A percentile compares a stretch with the other conserved stretches of the same genome.
phyloP scores from a whole-genome alignment of 257 asterid genomes.

The Jacaranda copaia region DNA sequence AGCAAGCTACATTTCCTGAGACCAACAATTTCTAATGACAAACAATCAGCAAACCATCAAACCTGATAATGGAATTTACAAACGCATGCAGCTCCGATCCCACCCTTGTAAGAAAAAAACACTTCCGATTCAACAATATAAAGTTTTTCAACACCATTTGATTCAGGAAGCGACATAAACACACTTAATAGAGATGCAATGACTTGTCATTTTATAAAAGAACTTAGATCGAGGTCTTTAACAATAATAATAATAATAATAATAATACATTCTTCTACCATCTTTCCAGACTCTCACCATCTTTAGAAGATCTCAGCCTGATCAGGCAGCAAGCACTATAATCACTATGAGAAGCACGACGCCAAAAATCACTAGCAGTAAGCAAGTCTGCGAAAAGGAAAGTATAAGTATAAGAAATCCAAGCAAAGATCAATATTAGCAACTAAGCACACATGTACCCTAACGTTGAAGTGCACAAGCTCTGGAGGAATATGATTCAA shows the following conservation, averaged over 20 bases:
- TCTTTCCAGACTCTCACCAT: constrained; percentile 17
- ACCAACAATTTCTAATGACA: neutral
- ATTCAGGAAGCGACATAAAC: constrained; percentile 32
- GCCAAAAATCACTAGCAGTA: constrained; percentile 86
- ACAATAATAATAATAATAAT: neutral
- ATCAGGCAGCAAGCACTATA: constrained; percentile 76
- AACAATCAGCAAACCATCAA: constrained; percentile 4
- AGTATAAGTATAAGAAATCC: constrained; percentile 25
- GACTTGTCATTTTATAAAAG: constrained; percentile 12
- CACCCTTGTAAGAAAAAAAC: neutral
- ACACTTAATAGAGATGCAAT: constrained; percentile 25
- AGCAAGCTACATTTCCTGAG: neutral
- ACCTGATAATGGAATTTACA: constrained; percentile 18
- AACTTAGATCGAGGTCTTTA: constrained; percentile 21
- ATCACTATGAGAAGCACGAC: constrained; percentile 82
- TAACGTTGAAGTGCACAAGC: neutral
- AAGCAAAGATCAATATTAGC: neutral
- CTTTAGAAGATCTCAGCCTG: neutral
- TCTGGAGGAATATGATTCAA: neutral
- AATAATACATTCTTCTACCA: constrained; percentile 27
- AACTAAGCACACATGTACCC: neutral
- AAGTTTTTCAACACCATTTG: constrained; percentile 8
- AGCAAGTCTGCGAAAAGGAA: constrained; percentile 71
- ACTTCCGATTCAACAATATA: constrained; percentile 26
- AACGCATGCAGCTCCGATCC: constrained; percentile 31